Percentiles rank a stretch among this genome's conserved stretches.
Evolutionary conservation across 345 rosid genomes (phyloP).

Genomic region (Brassica carinata): DNA sequence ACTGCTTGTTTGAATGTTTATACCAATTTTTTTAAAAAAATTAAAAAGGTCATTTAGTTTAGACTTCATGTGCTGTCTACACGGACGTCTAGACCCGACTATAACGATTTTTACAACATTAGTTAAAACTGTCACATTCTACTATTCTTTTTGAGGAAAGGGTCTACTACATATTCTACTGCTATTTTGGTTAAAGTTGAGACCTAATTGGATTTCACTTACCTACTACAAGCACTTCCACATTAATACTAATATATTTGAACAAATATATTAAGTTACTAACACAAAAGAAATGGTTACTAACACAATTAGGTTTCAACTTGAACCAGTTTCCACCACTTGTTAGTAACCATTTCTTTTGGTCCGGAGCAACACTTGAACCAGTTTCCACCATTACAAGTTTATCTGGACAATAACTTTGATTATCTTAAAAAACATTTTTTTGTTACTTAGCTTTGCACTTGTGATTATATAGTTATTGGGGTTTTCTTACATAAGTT

Average conservation of each 20-base stretch:
- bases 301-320: too few relatives aligned
- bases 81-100: too few relatives aligned
- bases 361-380: conserved; percentile 3
- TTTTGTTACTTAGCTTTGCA: background rate
- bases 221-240: conserved; percentile 34
- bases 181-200: conserved; percentile 16
- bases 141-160: background rate
- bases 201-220: conserved; percentile 20
- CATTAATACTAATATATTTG: background rate
- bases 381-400: background rate
- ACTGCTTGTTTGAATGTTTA: too few relatives aligned
- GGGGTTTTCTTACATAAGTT: background rate
- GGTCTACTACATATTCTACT: conserved; percentile 1
- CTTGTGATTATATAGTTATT: background rate
- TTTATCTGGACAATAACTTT: background rate
- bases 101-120: too few relatives aligned
- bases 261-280: too few relatives aligned
- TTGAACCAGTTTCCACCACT: background rate
- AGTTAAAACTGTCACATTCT: background rate
- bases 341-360: too few relatives aligned
- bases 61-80: too few relatives aligned
- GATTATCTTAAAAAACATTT: background rate
- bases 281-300: too few relatives aligned
- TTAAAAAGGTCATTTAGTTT: too few relatives aligned
- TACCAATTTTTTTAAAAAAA: too few relatives aligned